phyloP scores from a whole-genome alignment of 2,329 filamentous ascomycete species.

The Arachnopeziza araneosa region DNA sequence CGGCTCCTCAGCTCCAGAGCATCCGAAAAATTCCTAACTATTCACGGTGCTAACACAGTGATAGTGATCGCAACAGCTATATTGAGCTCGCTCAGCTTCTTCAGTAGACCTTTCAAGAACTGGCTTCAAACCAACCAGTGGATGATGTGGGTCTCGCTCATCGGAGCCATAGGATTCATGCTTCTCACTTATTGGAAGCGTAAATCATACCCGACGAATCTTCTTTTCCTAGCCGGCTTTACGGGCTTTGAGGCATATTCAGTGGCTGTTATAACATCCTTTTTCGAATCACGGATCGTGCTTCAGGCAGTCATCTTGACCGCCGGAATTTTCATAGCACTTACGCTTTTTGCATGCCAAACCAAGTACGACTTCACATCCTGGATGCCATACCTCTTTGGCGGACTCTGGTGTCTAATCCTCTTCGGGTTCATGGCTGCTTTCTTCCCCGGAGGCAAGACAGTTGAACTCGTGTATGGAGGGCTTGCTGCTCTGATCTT shows the following conservation, averaged over 20 bases:
- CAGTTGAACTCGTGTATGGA: slow-evolving; percentile 80
- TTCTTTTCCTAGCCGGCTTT: slow-evolving; percentile 86
- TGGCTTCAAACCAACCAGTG: slow-evolving; percentile 85
- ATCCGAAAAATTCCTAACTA: no score
- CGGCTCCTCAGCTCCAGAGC: no score
- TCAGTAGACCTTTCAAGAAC: slow-evolving; percentile 67
- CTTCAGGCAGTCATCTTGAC: slow-evolving; percentile 88
- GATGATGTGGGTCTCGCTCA: slow-evolving; percentile 80
- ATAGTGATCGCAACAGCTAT: slow-evolving; percentile 68
- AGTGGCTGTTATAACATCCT: slow-evolving; percentile 86
- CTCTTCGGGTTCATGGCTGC: slow-evolving; percentile 88
- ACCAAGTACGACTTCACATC: slow-evolving; percentile 96
- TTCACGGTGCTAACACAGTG: slow-evolving; percentile 38
- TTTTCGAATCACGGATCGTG: slow-evolving; percentile 79
- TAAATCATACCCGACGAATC: slow-evolving; percentile 90
- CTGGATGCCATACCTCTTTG: slow-evolving; percentile 95
- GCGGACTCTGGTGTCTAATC: slow-evolving; percentile 81
- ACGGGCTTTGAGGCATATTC: slow-evolving; percentile 91
- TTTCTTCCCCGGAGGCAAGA: slow-evolving; percentile 82
- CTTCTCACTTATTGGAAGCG: slow-evolving; percentile 90
- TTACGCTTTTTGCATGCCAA: slow-evolving; percentile 89
- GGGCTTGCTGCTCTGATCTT: slow-evolving; percentile 80
- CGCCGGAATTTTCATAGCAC: slow-evolving; percentile 71
- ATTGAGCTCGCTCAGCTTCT: slow-evolving; percentile 81
- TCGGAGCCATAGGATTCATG: slow-evolving; percentile 80